Percentiles rank a stretch among this genome's conserved stretches.
phyloP scores from a whole-genome alignment of 495 filamentous ascomycete species.

The Hyaloscypha bicolor region DNA sequence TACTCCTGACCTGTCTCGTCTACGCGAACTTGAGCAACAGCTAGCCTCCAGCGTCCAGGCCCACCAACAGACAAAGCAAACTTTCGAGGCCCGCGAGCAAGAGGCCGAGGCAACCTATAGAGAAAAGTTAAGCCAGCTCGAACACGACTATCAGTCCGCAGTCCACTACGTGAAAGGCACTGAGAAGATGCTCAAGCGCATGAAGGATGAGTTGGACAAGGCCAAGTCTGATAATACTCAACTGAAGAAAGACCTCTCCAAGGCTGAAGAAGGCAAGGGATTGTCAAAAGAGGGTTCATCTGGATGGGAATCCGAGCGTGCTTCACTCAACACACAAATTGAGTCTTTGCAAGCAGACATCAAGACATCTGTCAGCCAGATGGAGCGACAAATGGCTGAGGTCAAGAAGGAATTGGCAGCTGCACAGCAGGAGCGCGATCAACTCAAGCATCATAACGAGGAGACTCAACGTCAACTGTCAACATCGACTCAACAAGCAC shows the following conservation, averaged over 20 bases:
- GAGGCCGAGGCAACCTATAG: slow-evolving; percentile 84
- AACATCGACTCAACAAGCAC: slow-evolving; percentile 55
- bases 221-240: slow-evolving; percentile 86
- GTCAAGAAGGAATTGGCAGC: slow-evolving; percentile 67
- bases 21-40: slow-evolving; percentile 88
- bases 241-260: slow-evolving; percentile 76
- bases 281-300: slow-evolving; percentile 42
- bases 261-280: slow-evolving; percentile 51
- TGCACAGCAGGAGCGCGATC: slow-evolving; percentile 68
- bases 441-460: slow-evolving; percentile 56
- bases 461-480: slow-evolving; percentile 61
- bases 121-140: slow-evolving; percentile 88
- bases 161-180: slow-evolving; percentile 99
- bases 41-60: slow-evolving; percentile 75
- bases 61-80: slow-evolving; percentile 79
- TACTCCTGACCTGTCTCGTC: slow-evolving; percentile 78
- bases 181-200: slow-evolving; percentile 97
- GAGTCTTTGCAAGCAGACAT: slow-evolving; percentile 67
- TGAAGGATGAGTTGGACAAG: slow-evolving; percentile 92
- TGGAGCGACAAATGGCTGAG: slow-evolving; percentile 71
- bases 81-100: slow-evolving; percentile 75
- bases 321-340: slow-evolving; percentile 65
- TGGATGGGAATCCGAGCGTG: slow-evolving; percentile 80
- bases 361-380: slow-evolving; percentile 58
- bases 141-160: slow-evolving; percentile 97